Evolutionary conservation across 306 rosid genomes (phyloP), one percentile per base, ranked within the genome.

Genomic region (Cicer chorassanicum): DNA sequence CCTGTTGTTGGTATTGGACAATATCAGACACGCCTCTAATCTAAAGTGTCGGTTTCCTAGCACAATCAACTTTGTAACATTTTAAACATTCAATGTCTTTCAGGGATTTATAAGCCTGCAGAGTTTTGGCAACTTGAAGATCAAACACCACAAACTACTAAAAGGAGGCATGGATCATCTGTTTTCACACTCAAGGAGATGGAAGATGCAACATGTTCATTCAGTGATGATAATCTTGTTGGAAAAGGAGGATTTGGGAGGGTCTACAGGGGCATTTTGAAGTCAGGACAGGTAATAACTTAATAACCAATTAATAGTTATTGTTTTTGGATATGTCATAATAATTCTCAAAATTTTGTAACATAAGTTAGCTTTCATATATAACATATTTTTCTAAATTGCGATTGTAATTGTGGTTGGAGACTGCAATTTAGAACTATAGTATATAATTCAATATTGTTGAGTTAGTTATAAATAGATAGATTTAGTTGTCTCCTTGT

Each of bases 181-280:
- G 91, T 91, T 42, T 93, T 83, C 84, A 93, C 93, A 9, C 87
- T 91, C 78, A 89, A 75, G 78, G 96, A 91, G 70, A 93, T 89
- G 98, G 97, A 89, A 71, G 92, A 84, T 74, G 97, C 98, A 49
- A 89, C 98, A 8, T 79, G 83, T 70, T 88, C 91, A 71, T 93
- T 91, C 85, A 78, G 89, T 57, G 98, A 93, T 1, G 84, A 78
- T n/a, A 91, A 93, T 82, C 80, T 93, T 3, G 84, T 93, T 29
- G 98, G 97, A 0, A 93, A 91, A 83, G 98, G 98, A 65, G 98
- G 98, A 10, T 93, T 93, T 62, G 98, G 97, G 19, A 87, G 82
- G 10, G 98, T 93, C 15, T 91, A 93, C 77, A 61, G 73, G 6
- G 98, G 96, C 19, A 86, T 82, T 84, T 73, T 93, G 78, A 77